Conservation (phyloP, 768 basidiomycete genomes). For the Cystofilobasidium capitatum region DNA sequence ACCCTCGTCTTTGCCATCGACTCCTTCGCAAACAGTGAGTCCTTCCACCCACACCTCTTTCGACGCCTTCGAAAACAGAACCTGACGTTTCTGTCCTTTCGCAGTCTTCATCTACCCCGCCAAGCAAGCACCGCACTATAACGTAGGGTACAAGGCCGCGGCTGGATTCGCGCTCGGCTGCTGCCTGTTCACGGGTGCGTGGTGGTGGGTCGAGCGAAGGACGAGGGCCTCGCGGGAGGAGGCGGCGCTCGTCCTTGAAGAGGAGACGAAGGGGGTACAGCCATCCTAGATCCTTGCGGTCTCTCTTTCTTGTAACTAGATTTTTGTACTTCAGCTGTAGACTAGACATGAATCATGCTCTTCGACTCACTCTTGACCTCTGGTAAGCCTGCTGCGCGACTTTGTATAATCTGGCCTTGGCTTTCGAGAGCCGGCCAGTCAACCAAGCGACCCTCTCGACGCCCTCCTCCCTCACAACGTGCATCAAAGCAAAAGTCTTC, state of each 20-base stretch:
- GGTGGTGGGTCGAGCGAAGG: conserved; percentile 8
- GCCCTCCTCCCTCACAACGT: too few species aligned
- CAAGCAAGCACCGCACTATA: conserved; percentile 31
- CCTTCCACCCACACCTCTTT: neutral
- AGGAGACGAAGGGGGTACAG: too few species aligned
- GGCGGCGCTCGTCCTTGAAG: neutral
- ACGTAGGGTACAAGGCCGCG: conserved; percentile 32
- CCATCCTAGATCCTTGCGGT: too few species aligned
- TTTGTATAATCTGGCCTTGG: too few species aligned
- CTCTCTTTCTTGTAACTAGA: too few species aligned
- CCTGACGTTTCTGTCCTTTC: neutral
- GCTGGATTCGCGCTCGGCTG: conserved; percentile 25
- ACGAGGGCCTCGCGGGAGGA: neutral
- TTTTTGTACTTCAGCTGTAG: too few species aligned
- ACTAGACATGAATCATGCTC: too few species aligned
- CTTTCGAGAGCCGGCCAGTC: too few species aligned
- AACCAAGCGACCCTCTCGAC: too few species aligned
- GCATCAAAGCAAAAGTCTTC: too few species aligned
- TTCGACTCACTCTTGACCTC: too few species aligned
- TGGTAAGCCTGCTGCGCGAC: too few species aligned
- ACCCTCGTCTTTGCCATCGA: conserved; percentile 24
- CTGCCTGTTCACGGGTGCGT: conserved; percentile 24
- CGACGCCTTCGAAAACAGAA: neutral
- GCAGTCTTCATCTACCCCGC: conserved; percentile 32
- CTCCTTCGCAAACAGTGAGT: conserved; percentile 25